These are phyloP conservation scores for Elongisporangium anandrum DNA, from an alignment of 352 stramenopile genomes.

Conservation along the genomic window DNA sequence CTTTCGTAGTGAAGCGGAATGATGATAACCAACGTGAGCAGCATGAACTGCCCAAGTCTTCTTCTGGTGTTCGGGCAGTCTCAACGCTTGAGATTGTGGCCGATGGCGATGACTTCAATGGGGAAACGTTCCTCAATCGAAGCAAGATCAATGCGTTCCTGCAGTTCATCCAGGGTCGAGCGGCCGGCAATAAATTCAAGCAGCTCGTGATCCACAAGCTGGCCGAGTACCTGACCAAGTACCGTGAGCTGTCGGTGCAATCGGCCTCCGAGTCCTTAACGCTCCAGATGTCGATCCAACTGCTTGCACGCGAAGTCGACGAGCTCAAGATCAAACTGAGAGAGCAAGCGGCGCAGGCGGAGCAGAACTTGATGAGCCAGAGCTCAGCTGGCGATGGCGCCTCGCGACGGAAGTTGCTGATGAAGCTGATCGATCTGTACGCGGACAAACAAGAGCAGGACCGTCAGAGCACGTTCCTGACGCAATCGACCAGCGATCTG, in stretches of 20 bases:
- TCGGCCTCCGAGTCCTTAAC: conserved; percentile 24
- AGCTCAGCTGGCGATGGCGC: neutral
- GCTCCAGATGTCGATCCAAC: conserved; percentile 26
- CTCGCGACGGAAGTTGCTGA: conserved; percentile 20
- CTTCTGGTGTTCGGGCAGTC: too few relatives aligned
- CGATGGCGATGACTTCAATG: conserved; percentile 32
- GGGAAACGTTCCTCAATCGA: conserved; percentile 47
- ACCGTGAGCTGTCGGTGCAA: conserved; percentile 33
- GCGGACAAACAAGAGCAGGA: conserved; percentile 20
- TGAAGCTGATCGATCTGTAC: conserved; percentile 41
- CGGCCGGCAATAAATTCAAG: conserved; percentile 38
- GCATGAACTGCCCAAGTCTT: conserved; percentile 6
- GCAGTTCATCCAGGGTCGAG: conserved; percentile 41
- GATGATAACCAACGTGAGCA: conserved; percentile 7
- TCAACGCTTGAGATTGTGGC: conserved; percentile 18
- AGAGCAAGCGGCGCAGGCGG: neutral
- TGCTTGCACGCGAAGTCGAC: conserved; percentile 30
- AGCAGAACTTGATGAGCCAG: conserved; percentile 1
- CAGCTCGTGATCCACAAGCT: conserved; percentile 38
- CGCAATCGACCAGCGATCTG: conserved; percentile 40
- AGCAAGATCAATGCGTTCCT: conserved; percentile 63
- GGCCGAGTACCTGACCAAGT: conserved; percentile 34
- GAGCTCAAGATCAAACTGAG: conserved; percentile 27
- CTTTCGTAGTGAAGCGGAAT: conserved; percentile 19
- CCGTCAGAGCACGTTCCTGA: conserved; percentile 43